Conservation (phyloP, 257 asterid genomes). For the Nicotiana attenuata region DNA sequence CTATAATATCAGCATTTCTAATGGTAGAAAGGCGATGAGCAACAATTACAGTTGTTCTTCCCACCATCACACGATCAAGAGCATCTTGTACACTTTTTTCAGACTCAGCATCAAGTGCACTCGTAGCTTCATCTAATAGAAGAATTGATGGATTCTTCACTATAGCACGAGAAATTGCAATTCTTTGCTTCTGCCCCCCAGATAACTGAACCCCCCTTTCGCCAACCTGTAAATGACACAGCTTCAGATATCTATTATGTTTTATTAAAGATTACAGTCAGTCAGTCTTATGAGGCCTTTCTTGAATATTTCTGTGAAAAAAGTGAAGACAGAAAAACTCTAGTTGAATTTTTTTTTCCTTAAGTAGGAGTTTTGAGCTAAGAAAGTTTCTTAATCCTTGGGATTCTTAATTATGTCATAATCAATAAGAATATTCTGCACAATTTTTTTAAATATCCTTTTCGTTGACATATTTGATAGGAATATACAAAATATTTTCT, state of each 20-base stretch:
- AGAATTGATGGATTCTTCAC: conserved; percentile 86
- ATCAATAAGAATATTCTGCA: not conserved
- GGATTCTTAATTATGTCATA: not conserved
- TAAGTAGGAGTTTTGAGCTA: not conserved
- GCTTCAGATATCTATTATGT: not conserved
- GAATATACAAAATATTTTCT: not conserved
- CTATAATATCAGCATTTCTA: conserved; percentile 83
- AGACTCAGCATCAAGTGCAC: conserved; percentile 97
- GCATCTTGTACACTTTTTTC: conserved; percentile 97
- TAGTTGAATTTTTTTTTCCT: not conserved
- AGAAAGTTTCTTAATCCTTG: not conserved
- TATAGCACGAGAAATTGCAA: conserved; percentile 86
- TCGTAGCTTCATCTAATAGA: conserved; percentile 91
- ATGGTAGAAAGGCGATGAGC: conserved; percentile 93
- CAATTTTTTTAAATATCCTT: not conserved
- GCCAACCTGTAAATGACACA: conserved; percentile 58
- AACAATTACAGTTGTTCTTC: conserved; percentile 80
- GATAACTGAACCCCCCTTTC: conserved; percentile 98
- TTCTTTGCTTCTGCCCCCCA: conserved; percentile 96
- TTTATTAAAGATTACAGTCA: not conserved
- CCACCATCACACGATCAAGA: conserved; percentile 93
- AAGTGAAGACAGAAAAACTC: not conserved
- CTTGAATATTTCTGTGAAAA: not conserved
- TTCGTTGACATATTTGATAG: not conserved
- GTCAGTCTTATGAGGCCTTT: not conserved